phyloP scores from a whole-genome alignment of 352 stramenopile genomes.

The Globisporangium canariense region DNA sequence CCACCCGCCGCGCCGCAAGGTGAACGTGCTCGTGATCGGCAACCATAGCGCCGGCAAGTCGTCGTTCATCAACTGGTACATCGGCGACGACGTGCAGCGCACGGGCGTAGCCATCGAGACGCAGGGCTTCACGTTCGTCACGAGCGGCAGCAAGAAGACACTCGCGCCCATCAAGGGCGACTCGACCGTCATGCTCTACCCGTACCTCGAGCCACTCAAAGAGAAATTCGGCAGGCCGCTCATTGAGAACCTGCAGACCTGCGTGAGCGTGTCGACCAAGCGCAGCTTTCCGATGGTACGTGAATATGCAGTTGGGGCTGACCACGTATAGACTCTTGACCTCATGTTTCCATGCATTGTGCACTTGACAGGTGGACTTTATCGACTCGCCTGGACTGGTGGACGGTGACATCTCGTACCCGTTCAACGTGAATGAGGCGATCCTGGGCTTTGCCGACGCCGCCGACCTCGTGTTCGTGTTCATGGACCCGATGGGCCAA shows the following conservation, averaged over 20 bases:
- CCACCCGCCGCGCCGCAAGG: conserved; percentile 55
- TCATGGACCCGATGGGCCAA: conserved; percentile 62
- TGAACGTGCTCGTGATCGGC: conserved; percentile 67
- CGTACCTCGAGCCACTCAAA: conserved; percentile 47
- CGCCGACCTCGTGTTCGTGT: conserved; percentile 67
- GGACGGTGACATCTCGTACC: conserved; percentile 64
- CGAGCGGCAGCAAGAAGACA: conserved; percentile 48
- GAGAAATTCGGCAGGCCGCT: conserved; percentile 55
- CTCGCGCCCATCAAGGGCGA: conserved; percentile 63
- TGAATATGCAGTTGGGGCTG: neutral
- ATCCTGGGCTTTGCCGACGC: conserved; percentile 50
- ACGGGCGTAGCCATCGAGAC: conserved; percentile 68
- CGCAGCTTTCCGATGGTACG: conserved; percentile 42
- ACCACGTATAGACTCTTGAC: neutral
- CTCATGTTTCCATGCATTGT: too few relatives aligned
- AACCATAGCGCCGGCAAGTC: conserved; percentile 78
- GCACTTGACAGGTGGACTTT: conserved; percentile 42
- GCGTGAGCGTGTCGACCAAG: conserved; percentile 52
- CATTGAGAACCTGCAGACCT: conserved; percentile 56
- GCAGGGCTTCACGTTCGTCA: conserved; percentile 66
- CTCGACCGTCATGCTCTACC: conserved; percentile 56
- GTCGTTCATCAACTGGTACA: conserved; percentile 75
- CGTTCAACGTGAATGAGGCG: conserved; percentile 63
- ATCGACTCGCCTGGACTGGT: conserved; percentile 72
- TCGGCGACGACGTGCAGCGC: conserved; percentile 51